Evolutionary conservation across 2,329 filamentous ascomycete genomes (phyloP), one percentile per base, ranked within the genome.

Genomic region (Colletotrichum liriopes): DNA sequence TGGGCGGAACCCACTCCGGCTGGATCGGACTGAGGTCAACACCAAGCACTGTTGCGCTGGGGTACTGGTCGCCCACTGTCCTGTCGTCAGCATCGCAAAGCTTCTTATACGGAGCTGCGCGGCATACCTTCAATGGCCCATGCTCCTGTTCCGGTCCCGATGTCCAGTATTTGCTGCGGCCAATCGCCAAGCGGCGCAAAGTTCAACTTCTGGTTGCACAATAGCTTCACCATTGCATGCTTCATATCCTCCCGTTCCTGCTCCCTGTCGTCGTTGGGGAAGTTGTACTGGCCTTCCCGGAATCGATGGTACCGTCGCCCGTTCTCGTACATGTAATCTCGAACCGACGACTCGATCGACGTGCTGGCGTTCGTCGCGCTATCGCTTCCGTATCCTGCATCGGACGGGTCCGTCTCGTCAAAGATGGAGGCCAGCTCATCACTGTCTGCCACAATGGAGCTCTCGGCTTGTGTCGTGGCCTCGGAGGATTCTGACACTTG

Each of bases 261-360:
- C 79, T 91, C 89, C 6, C 85, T 80, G 60, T 90, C 89, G 72
- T 91, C 89, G 67, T 90, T 91, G 35, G 89, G 89, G 61, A 90
- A 89, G 66, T 86, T 86, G 75, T 91, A 91, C 14, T 78, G 76
- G 7, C 87, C 88, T 68, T 88, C 86, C 23, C 87, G 82, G 76
- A 87, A 89, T 52, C 83, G 83, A 75, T 90, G 89, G 71, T 91
- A 91, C 35, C 89, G 83, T 32, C 88, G 83, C n/a, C 89, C 89
- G 76, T 91, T 89, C 75, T 90, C 88, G 71, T 83, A 85, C 16
- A 79, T 76, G 73, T 84, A 90, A 72, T 90, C 84, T 54, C 85
- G 80, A 32, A 88, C 81, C 47, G 80, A 81, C 3, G 82, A 84
- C 54, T 79, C 77, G 12, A 82, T 77, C 12, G 82, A 83, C 14